These are phyloP conservation scores for Corymbia calophylla DNA, from an alignment of 441 rosid genomes.

Conservation along the genomic window DNA sequence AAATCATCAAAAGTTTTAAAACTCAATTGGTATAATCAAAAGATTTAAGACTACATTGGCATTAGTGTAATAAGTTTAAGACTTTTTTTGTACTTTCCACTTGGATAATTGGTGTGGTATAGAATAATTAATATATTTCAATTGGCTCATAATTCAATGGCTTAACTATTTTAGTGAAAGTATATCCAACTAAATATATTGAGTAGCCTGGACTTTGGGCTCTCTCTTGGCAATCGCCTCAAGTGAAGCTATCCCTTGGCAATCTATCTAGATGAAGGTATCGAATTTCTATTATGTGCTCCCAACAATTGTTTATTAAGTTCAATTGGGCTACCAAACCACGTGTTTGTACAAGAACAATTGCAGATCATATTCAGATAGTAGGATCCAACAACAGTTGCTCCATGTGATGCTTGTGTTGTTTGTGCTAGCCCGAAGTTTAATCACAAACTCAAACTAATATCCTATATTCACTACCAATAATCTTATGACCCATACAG, in stretches of 20 bases:
- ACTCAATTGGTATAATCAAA: too few species aligned
- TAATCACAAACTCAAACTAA: neutral
- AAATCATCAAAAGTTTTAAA: fast-evolving
- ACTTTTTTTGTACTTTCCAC: fast-evolving
- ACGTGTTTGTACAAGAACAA: neutral
- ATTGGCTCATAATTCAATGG: too few species aligned
- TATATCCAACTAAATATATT: too few species aligned
- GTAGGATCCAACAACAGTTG: neutral
- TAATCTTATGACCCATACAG: too few species aligned
- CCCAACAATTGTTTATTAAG: neutral
- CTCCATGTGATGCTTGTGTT: neutral
- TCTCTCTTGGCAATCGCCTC: too few species aligned
- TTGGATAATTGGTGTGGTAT: fast-evolving
- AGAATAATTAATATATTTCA: fast-evolving
- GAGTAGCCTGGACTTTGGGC: too few species aligned
- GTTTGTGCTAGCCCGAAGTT: neutral
- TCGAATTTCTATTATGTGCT: fast-evolving
- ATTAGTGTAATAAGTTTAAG: fast-evolving
- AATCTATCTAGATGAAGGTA: neutral
- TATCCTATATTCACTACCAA: too few species aligned
- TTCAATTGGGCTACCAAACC: neutral
- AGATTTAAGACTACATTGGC: fast-evolving
- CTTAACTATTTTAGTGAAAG: too few species aligned
- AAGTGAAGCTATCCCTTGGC: too few species aligned
- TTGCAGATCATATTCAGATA: neutral